Evolutionary conservation across 179 eudicot genomes (phyloP).

Genomic region (Silene vulgaris): DNA sequence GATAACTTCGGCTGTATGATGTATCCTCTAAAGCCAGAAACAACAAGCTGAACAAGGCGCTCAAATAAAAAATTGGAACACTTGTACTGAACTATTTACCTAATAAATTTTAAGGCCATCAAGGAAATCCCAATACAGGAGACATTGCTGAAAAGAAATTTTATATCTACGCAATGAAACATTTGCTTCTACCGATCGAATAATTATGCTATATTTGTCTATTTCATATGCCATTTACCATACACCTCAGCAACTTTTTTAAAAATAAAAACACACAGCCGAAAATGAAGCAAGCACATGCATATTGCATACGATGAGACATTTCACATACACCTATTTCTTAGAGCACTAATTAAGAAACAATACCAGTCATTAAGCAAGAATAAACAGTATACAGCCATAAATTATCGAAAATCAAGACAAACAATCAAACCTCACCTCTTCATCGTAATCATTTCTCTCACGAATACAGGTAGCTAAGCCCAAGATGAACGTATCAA

Average conservation of each 20-base stretch:
- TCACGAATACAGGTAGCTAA: constrained; percentile 78
- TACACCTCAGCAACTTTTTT: background rate
- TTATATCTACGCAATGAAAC: background rate
- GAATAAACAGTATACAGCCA: background rate
- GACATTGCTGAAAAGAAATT: background rate
- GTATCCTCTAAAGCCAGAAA: constrained; percentile 3
- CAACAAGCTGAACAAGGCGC: constrained; percentile 12
- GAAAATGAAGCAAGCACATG: background rate
- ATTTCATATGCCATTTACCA: background rate
- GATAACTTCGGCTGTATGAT: background rate
- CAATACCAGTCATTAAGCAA: background rate
- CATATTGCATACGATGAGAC: background rate
- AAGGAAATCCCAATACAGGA: background rate
- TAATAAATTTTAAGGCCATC: background rate
- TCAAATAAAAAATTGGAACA: background rate
- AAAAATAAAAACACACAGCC: background rate
- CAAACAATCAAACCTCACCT: constrained; percentile 47
- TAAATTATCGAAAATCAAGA: background rate
- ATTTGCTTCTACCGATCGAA: background rate
- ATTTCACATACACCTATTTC: background rate
- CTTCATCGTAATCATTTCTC: constrained; percentile 77
- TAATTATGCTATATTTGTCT: background rate
- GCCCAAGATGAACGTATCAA: constrained; percentile 89
- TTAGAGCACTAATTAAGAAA: background rate
- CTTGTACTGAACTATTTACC: background rate